Evolutionary conservation across 306 rosid species (phyloP), one percentile per base, ranked within the genome.

Genomic region (Prunus armeniaca): DNA sequence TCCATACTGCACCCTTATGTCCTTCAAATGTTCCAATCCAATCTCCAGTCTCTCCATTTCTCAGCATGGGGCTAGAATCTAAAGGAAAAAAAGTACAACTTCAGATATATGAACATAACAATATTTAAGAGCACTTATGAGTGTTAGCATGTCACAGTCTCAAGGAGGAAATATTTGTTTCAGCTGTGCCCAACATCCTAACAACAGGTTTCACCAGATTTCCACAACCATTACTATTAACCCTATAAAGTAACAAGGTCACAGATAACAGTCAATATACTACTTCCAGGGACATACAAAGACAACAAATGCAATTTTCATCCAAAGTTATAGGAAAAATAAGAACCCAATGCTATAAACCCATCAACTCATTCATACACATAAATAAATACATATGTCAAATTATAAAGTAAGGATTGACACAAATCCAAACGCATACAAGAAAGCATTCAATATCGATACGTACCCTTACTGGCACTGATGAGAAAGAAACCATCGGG

Each of bases 1-100:
- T 96, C 99, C 99, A 96, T 4, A 96, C 99, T 0, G 99, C 99
- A 79, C 99, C 99, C 83, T 96, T 96, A 80, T 96, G 99, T 41
- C 99, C 99, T 85, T 92, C 96, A 84, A 92, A 96, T 10, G 99
- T 96, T 50, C 99, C 99, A 76, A 96, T 91, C 99, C 99, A 96
- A 78, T 96, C 99, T 62, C 99, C 99, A 45, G 97, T 92, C 82
- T 96, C 98, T 70, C 98, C 99, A 81, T 96, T 92, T 82, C 99
- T 87, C 51, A 96, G 90, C 99, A 96, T 96, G 12, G 99, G 99
- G 77, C 87, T 92, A 70, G 96, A 87, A 91, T 96, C 99, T 95
- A 61, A 57, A 67, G 49, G 64, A 66, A 63, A 80, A 80, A 52
- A 54, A 50, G 58, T 25, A 66, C 60, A 71, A 12, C 70, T 3